Evolutionary conservation across 768 basidiomycete genomes (phyloP).

Genomic region (Calocybe indica): DNA sequence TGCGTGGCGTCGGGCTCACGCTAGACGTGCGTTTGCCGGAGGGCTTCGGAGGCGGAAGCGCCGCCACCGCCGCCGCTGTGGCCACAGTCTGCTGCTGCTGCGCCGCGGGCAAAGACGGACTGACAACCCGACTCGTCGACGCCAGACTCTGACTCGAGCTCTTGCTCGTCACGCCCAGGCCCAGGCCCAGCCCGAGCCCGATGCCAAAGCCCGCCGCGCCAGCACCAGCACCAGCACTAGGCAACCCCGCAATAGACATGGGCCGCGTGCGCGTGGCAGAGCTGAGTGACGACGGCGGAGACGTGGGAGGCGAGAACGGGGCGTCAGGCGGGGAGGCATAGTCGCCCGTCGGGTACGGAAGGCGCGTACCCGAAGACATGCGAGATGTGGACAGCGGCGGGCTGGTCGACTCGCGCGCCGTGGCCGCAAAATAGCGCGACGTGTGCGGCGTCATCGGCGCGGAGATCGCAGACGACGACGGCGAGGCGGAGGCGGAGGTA

Average conservation of each 20-base stretch:
- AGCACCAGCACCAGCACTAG: not conserved
- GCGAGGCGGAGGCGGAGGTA: not conserved
- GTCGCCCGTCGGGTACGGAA: conserved; percentile 82
- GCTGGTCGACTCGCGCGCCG: conserved; percentile 59
- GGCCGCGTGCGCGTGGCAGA: conserved; percentile 43
- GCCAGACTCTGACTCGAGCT: conserved; percentile 19
- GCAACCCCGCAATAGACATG: conserved; percentile 39
- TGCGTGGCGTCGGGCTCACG: conserved; percentile 70
- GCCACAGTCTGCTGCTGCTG: not conserved
- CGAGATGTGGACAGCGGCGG: conserved; percentile 50
- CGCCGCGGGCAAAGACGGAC: conserved; percentile 8
- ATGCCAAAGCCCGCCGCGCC: conserved; percentile 9
- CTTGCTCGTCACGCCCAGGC: conserved; percentile 13
- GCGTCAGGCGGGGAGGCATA: conserved; percentile 63
- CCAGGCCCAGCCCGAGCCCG: conserved; percentile 13
- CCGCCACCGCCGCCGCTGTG: not conserved
- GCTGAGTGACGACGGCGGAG: conserved; percentile 47
- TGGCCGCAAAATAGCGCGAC: conserved; percentile 29
- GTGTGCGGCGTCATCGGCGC: conserved; percentile 28
- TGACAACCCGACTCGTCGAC: conserved; percentile 14
- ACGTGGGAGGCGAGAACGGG: conserved; percentile 34
- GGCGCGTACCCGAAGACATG: conserved; percentile 43
- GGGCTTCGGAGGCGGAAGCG: conserved; percentile 38
- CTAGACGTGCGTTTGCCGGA: conserved; percentile 40
- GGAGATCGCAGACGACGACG: conserved; percentile 11